Conservation (phyloP, 371 early-diverging fungal genomes). For the Syncephalastrum sp. region DNA sequence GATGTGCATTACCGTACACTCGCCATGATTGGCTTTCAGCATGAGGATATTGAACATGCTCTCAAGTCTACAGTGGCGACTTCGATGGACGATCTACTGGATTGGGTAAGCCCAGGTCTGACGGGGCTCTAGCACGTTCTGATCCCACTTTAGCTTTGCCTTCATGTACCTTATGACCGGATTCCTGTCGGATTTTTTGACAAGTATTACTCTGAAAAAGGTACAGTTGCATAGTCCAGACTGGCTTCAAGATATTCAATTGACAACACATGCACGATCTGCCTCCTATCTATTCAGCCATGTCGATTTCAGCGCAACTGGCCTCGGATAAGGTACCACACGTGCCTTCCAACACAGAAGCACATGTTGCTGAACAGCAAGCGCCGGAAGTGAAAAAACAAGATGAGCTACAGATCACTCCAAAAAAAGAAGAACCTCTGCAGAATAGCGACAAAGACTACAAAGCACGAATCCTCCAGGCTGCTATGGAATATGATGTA, state of each 20-base stretch:
- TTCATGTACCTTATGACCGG: slow-evolving; percentile 55
- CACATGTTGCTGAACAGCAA: neutral
- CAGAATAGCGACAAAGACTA: slow-evolving; percentile 13
- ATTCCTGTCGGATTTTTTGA: slow-evolving; percentile 61
- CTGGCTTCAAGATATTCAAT: neutral
- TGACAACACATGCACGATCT: neutral
- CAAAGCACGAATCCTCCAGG: slow-evolving; percentile 30
- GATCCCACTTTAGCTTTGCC: slow-evolving; percentile 37
- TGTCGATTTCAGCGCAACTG: slow-evolving; percentile 8
- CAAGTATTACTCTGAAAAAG: slow-evolving; percentile 55
- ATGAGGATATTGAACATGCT: slow-evolving; percentile 46
- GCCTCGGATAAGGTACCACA: neutral
- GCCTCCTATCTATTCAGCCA: neutral
- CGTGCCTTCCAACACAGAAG: neutral
- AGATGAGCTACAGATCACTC: neutral
- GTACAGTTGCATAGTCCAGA: slow-evolving; percentile 11
- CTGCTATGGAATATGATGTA: slow-evolving; percentile 29
- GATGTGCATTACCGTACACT: slow-evolving; percentile 54
- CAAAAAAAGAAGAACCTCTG: too few species aligned
- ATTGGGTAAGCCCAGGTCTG: slow-evolving; percentile 50
- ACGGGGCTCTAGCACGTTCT: neutral
- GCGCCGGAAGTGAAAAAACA: slow-evolving; percentile 7
- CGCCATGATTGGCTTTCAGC: slow-evolving; percentile 48
- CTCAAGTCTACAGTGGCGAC: slow-evolving; percentile 43
- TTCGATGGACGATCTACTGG: slow-evolving; percentile 49